These are phyloP conservation scores for Zygnema circumcarinatum DNA, from an alignment of 139 green algal genomes.

Conservation along the genomic window DNA sequence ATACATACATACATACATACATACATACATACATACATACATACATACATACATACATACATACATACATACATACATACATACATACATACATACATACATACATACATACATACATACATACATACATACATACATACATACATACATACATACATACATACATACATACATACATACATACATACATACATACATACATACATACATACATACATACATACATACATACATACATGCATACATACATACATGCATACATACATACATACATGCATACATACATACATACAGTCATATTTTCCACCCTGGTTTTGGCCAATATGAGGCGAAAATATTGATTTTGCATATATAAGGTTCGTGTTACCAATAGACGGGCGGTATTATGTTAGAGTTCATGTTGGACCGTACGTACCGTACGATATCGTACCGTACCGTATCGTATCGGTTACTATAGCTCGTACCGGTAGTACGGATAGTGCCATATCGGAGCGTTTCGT, in stretches of 20 bases:
- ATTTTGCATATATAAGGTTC: neutral
- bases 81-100: constrained; percentile 3
- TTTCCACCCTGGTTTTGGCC: neutral
- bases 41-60: neutral
- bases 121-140: constrained; percentile 3
- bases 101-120: constrained; percentile 8
- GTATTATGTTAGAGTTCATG: neutral
- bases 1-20: constrained; percentile 7
- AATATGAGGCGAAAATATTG: neutral
- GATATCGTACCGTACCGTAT: constrained; percentile 5
- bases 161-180: constrained; percentile 12
- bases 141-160: neutral
- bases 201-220: neutral
- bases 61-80: neutral
- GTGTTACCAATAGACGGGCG: neutral
- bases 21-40: neutral
- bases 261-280: no score
- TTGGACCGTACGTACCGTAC: neutral
- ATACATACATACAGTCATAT: neutral
- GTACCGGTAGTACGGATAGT: no score
- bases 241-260: neutral
- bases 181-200: neutral
- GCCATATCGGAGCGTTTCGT: no score
- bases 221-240: constrained; percentile 3
- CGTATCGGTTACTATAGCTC: no score